Conservation (phyloP, 805 yeast genomes). For the Saccharomycopsis schoenii region DNA sequence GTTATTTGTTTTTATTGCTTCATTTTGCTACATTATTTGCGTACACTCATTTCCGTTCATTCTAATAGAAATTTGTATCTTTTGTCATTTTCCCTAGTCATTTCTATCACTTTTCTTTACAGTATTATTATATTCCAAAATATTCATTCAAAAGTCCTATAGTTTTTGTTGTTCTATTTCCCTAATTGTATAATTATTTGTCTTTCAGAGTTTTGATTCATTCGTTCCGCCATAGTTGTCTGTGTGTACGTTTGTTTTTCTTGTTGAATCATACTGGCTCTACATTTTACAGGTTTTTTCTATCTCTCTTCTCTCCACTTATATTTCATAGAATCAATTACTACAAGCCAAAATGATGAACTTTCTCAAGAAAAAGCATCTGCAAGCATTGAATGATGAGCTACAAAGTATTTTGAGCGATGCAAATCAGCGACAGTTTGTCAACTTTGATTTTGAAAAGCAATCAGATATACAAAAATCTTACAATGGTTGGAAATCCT, state of each 20-base stretch:
- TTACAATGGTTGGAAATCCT: conserved; percentile 60
- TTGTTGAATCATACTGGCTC: neutral
- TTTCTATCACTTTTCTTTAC: neutral
- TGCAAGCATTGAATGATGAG: conserved; percentile 43
- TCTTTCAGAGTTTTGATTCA: neutral
- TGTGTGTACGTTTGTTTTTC: neutral
- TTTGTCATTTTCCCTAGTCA: neutral
- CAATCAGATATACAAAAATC: conserved; percentile 42
- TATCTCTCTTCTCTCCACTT: neutral
- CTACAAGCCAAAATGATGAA: conserved; percentile 28
- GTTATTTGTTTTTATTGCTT: neutral
- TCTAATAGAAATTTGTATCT: neutral
- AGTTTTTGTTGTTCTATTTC: neutral
- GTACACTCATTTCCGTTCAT: neutral
- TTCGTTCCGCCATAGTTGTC: neutral
- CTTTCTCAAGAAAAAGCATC: conserved; percentile 48
- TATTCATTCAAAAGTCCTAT: neutral
- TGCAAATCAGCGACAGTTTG: conserved; percentile 48
- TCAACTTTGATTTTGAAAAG: conserved; percentile 51
- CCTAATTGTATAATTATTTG: neutral
- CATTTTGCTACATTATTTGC: neutral
- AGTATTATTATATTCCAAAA: neutral
- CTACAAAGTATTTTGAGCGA: conserved; percentile 53
- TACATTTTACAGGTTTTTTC: neutral
- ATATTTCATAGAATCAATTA: neutral